phyloP scores from a whole-genome alignment of 2,329 filamentous ascomycete genomes.

The Lojkania enalia region DNA sequence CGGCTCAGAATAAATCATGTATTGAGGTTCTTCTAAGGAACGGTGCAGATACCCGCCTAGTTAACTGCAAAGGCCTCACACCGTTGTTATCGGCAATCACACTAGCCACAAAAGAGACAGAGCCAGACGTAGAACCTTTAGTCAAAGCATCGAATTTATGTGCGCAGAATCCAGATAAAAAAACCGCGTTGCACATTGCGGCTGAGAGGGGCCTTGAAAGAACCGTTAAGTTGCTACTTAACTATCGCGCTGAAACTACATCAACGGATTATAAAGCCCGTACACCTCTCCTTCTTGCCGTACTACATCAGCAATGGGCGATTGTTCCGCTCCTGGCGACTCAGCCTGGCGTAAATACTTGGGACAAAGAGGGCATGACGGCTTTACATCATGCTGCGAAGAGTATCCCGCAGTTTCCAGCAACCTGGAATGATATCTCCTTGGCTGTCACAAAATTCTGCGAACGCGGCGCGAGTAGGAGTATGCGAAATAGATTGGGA shows the following conservation, averaged over 20 bases:
- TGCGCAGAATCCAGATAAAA: slow-evolving; percentile 16
- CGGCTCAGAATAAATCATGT: slow-evolving; percentile 26
- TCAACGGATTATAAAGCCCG: slow-evolving; percentile 26
- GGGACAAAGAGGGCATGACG: slow-evolving; percentile 35
- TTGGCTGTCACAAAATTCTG: slow-evolving; percentile 30
- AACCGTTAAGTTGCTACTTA: slow-evolving; percentile 26
- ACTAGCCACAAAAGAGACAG: slow-evolving; percentile 15
- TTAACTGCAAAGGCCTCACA: slow-evolving; percentile 25
- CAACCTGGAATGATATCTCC: slow-evolving; percentile 34
- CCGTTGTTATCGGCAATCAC: slow-evolving; percentile 25
- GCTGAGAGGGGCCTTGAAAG: slow-evolving; percentile 29
- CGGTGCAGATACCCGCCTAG: slow-evolving; percentile 21
- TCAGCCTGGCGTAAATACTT: slow-evolving; percentile 35
- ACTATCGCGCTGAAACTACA: slow-evolving; percentile 26
- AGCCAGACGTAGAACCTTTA: slow-evolving; percentile 29
- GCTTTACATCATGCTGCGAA: slow-evolving; percentile 37
- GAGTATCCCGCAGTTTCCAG: slow-evolving; percentile 24
- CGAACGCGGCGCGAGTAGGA: slow-evolving; percentile 34
- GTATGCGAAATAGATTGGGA: slow-evolving; percentile 37
- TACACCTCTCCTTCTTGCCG: slow-evolving; percentile 37
- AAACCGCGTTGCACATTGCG: slow-evolving; percentile 34
- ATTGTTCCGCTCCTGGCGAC: slow-evolving; percentile 31
- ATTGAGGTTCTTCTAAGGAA: slow-evolving; percentile 30
- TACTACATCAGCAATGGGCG: slow-evolving; percentile 31
- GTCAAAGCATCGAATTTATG: slow-evolving; percentile 29